Evolutionary conservation across 2,329 filamentous ascomycete genomes (phyloP), one percentile per base, ranked within the genome.

Genomic region (Clarireedia paspali): DNA sequence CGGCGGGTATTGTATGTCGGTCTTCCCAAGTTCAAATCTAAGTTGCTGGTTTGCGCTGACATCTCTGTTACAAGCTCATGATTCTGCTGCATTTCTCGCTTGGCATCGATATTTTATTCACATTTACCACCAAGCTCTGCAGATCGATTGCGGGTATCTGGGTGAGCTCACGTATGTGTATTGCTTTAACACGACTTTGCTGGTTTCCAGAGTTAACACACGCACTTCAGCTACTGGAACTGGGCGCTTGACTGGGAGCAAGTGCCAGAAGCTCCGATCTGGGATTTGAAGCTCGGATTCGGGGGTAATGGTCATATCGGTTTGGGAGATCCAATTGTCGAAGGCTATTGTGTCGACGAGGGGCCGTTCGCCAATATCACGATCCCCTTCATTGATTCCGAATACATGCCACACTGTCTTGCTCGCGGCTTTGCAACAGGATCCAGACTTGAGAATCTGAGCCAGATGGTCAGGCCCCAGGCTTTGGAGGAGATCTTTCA

Each of bases 31-130:
- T 47, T 6, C 9, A 47, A 6, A 23, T 10, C 6, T 47, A 6
- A 6, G 23, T 47, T 24, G 6, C 12, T 9, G 26, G n/a, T 7
- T 6, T n/a, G 5, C 7, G 45, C 45, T 47, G 26, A 47, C 26
- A n/a, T n/a, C 5, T 23, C 6, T 24, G 7, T 6, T 5, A 6
- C 7, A 6, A 47, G 47, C 47, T 36, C 70, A 71, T 50, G 57
- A 65, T 14, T 60, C 63, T 6, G 64, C 69, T 0, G 54, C 64
- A 1, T 72, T 71, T 57, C 62, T 72, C 4, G 59, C 66, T 0
- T 72, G 70, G 70, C 70, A 72, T 53, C 59, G 70, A 14, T 71
- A 69, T 53, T 71, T 71, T 51, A 57, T 69, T 5, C 62, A 70
- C 40, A 49, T 68, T 20, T 72, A 71, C 53, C 64, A 71, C 40